Conservation (phyloP, 768 basidiomycete species). For the Tulasnella sp. region DNA sequence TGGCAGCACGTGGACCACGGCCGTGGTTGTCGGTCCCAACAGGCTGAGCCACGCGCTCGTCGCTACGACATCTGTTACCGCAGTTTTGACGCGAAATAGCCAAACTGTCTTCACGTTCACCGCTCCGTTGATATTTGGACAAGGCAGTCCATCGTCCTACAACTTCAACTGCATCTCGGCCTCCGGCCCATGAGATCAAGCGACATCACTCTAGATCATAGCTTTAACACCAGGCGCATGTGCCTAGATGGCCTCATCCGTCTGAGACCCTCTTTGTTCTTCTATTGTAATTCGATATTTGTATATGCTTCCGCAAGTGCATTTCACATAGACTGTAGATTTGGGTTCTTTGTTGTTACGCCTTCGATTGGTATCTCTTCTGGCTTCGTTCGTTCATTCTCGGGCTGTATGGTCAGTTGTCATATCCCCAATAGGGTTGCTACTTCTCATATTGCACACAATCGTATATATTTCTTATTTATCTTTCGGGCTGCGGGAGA, state of each 20-base stretch:
- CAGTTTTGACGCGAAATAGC: background rate
- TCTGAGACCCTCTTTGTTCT: background rate
- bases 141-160: background rate
- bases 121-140: background rate
- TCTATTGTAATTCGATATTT: background rate
- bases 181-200: background rate
- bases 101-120: constrained; percentile 1
- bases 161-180: constrained; percentile 4
- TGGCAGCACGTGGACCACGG: background rate
- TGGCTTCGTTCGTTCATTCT: too few species aligned
- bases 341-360: too few species aligned
- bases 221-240: background rate
- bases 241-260: background rate
- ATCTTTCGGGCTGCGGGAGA: too few species aligned
- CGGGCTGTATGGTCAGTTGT: too few species aligned
- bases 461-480: too few species aligned
- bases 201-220: background rate
- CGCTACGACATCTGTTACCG: background rate
- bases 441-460: too few species aligned
- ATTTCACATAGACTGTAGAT: too few species aligned
- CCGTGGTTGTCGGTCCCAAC: constrained; percentile 9
- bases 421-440: too few species aligned
- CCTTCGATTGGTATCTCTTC: too few species aligned
- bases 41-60: background rate
- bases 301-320: too few species aligned